Base-by-base conservation (phyloP, 352 stramenopile genomes). In the Pythium oligandrum region DNA sequence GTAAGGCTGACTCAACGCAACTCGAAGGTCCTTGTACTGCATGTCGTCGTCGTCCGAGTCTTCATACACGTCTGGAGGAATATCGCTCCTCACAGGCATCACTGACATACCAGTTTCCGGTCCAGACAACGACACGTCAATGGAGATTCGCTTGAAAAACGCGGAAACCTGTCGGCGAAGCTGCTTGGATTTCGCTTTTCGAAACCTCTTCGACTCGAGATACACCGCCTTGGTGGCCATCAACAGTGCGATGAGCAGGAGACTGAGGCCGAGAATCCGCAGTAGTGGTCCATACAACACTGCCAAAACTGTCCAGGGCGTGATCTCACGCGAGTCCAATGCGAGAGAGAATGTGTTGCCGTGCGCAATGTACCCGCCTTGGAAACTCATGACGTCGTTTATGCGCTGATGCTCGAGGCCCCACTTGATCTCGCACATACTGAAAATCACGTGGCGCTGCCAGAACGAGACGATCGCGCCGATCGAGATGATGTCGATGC, bases 341-440 rank as follows among this genome's bases (percentile, higher is more conserved):
- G 45, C 51, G 5, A 11, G 6, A 4, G 51, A n/a, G 44, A 65
- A 60, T 1, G 52, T 60, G 33, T 65, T 65, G 4, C 58, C 52
- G 44, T 65, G 58, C 9, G 58, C 58, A 37, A 60, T 38, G 44
- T 45, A 59, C 4, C 49, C 49, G 9, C 48, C 48, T 0, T 26
- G 6, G 31, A 65, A 65, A 40, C 51, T 65, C n/a, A 44, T 60
- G 30, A 50, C n/a, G 34, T 65, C 58, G 12, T 53, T 60, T 6
- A 65, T 46, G 40, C 58, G 51, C 44, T 65, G 58, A 11, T 52
- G 4, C 33, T 65, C 58, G 11, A 60, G 3, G 1, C 11, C 6
- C 58, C 58, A 65, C 51, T 65, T 65, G 35, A 2, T 4, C 11
- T 65, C 58, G 3, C 49, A 53, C 51, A 65, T 65, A 43, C 46